Evolutionary conservation across 108 stramenopile genomes (phyloP), one percentile per base, ranked within the genome.

Genomic region (Skeletonema menzelii): DNA sequence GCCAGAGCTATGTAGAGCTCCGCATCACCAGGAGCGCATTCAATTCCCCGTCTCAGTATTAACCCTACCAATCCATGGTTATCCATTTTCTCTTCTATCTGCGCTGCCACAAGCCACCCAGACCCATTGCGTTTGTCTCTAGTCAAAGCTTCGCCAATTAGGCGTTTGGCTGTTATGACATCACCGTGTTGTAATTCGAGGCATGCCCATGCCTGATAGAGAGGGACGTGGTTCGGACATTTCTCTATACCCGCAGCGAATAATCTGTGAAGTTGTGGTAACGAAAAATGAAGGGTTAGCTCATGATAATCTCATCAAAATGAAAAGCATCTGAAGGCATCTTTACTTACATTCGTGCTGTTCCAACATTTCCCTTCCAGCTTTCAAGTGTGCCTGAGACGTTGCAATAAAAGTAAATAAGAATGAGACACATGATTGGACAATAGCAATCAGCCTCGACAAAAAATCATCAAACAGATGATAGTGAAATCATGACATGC

Each of bases 191-290:
- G 70, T 28, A 92, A 49, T 76, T 92, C 91, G 17, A 95, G 67
- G 26, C 80, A 82, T 5, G 94, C 90, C 94, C 91, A 92, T 27
- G 84, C 85, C 70, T 92, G 91, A 27, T 88, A 88, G 2, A 95
- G 79, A 15, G 87, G 78, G 47, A 84, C 74, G 26, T 90, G 86
- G 24, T 78, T 67, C 10, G 90, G 90, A 40, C 88, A 85, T 31
- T 90, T 89, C 30, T 77, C 69, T 10, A 90, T 77, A 26, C 91
- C 94, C 22, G 78, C 85, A n/a, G 80, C 84, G 72, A 90, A 92
- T 19, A 91, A 74, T 47, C 69, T 70, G 27, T 10, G 27, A 10
- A 47, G n/a, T 47, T 19, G 17, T 5, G 49, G 49, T n/a, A 22
- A 19, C 19, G 11, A 15, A 2, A 42, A n/a, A 0, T n/a, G 15